Base-by-base conservation (phyloP, 2,329 filamentous ascomycete genomes). In the Colletotrichum gloeosporioides region DNA sequence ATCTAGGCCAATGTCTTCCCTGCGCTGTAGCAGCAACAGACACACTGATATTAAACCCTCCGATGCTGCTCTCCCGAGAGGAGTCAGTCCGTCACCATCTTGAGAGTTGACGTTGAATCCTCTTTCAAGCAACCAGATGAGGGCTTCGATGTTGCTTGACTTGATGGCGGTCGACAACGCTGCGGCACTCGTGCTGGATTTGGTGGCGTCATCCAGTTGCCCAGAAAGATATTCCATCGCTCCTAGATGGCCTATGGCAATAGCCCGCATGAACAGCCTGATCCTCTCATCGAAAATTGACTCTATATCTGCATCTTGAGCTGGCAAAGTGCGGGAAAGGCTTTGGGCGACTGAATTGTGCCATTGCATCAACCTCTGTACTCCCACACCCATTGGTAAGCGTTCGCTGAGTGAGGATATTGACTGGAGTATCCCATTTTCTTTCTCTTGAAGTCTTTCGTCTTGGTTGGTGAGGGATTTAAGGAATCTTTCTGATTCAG, bases 21-120 rank as follows among this genome's bases (percentile, higher is more conserved):
- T 39, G 16, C 39, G 39, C 2, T 49, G 44, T 7, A 49, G n/a
- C 6, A 49, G 44, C n/a, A 22, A 49, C 1, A 49, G 6, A 3
- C 44, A 49, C 1, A 13, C 10, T 0, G 44, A 13, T 0, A 22
- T 0, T 1, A 49, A 6, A 0, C 44, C 44, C 5, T 1, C 44
- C 0, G n/a, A 22, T 49, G n/a, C n/a, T 13, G 44, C 44, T n/a
- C 44, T 13, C 10, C 44, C 44, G 4, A 49, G 44, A 49, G 44
- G 44, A 8, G 44, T 49, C 44, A 49, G 0, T n/a, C 44, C 44
- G n/a, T 49, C n/a, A 8, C 5, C 0, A 2, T 49, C 44, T 49
- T 49, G 44, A 4, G 6, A 4, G n/a, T 49, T 22, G 44, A 13
- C 3, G n/a, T 22, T 4, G n/a, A 49, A 49, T 13, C 44, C 44